A percentile compares a stretch with the other conserved stretches of the same genome.
Evolutionary conservation across 108 stramenopile species (phyloP).

Genomic region (Mayamaea pseudoterrestris): DNA sequence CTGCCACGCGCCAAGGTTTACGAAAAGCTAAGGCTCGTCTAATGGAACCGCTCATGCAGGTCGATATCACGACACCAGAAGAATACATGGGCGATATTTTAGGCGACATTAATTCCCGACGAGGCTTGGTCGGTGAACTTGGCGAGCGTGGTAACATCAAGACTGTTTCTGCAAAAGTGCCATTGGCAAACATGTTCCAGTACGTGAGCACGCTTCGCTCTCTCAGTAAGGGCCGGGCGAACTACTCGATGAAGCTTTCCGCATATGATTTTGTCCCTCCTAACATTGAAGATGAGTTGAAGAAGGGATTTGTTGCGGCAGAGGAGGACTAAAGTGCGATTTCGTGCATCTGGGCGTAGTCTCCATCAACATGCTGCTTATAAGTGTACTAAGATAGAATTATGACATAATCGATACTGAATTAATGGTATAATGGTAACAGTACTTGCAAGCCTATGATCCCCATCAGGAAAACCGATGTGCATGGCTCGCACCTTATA

Average conservation of each 20-base stretch:
- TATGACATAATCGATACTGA: no score
- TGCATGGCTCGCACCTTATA: no score
- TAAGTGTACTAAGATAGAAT: no score
- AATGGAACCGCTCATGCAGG: slow-evolving; percentile 98
- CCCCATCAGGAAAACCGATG: no score
- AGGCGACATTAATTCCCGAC: slow-evolving; percentile 95
- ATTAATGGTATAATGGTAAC: no score
- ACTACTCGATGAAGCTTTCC: slow-evolving; percentile 95
- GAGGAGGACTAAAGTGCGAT: slow-evolving; percentile 66
- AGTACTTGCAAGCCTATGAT: no score
- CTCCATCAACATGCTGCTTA: no score
- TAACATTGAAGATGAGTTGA: slow-evolving; percentile 80
- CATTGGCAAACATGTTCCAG: slow-evolving; percentile 98
- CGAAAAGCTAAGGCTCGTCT: slow-evolving; percentile 92
- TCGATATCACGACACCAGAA: slow-evolving; percentile 95
- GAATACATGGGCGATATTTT: slow-evolving; percentile 98
- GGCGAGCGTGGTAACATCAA: slow-evolving; percentile 92
- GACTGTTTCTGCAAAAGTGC: slow-evolving; percentile 88
- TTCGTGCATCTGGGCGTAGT: no score
- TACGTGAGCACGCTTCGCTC: slow-evolving; percentile 92
- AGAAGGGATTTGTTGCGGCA: slow-evolving; percentile 65
- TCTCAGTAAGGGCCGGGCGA: slow-evolving; percentile 93
- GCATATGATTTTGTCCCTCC: slow-evolving; percentile 95
- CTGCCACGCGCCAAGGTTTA: slow-evolving; percentile 88
- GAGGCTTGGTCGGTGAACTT: slow-evolving; percentile 90